Base-by-base conservation (phyloP, 1,284 basidiomycete genomes). In the Boletus mariae region DNA sequence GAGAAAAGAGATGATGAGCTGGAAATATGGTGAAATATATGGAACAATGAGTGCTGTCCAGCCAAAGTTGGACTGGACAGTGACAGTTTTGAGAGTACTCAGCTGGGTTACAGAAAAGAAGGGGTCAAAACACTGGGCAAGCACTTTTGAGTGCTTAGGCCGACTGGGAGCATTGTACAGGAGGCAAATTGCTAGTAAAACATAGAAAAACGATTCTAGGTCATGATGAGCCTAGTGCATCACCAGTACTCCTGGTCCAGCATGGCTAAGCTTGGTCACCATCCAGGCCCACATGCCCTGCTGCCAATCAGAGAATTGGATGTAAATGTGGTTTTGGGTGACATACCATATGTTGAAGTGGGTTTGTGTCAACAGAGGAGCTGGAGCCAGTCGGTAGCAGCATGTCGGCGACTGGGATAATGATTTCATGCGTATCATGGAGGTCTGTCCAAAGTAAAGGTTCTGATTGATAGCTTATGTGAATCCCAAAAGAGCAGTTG, bases 231-330 rank as follows among this genome's bases (percentile, higher is more conserved):
- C 13, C 6, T 15, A 0, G 45, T 56, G 49, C 3, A 40, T 31
- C 13, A 48, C 46, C 0, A 29, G 49, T 0, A 1, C 41, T 9
- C 46, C 23, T 4, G 51, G 32, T 8, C 42, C 57, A 6, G 46
- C 10, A 5, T 53, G 6, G 20, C 47, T 52, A 6, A 59, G 57
- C 17, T 59, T 26, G 0, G 37, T 8, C 1, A 50, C 57, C 57
- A 58, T 58, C 56, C 57, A 57, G 1, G 50, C 51, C 56, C 50
- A 59, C 0, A 28, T 57, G 12, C 53, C 44, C 57, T 38, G 17
- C n/a, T 17, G n/a, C 8, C n/a, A 2, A 38, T 38, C n/a, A 38
- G 37, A 37, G 13, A 37, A n/a, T n/a, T 37, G n/a, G 35, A 37
- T 3, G 3, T 4, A 3, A 11, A 7, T 37, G 13, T 15, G 35